Evolutionary conservation across 352 stramenopile genomes (phyloP).

Genomic region (Phytophthora agathidicida): DNA sequence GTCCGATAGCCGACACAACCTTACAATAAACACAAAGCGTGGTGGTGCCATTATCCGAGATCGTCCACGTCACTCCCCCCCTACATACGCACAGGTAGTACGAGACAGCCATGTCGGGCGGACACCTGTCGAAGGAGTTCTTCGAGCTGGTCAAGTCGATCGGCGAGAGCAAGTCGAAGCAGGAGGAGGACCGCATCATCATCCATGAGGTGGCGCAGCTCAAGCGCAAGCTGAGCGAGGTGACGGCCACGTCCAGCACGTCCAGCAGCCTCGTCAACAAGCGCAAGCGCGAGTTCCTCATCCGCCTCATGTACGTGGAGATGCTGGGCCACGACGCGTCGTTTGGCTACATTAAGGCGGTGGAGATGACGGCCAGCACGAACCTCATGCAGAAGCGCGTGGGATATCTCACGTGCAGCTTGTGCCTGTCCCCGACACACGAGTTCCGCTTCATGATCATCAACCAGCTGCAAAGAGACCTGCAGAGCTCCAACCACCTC

Average conservation of each 20-base stretch:
- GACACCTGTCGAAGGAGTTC: conserved; percentile 97
- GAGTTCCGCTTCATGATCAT: conserved; percentile 99
- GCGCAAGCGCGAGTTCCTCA: conserved; percentile 99
- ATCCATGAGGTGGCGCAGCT: conserved; percentile 95
- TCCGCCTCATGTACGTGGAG: conserved; percentile 99
- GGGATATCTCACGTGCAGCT: conserved; percentile 94
- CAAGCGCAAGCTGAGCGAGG: conserved; percentile 95
- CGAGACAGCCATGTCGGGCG: conserved; percentile 74
- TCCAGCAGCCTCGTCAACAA: conserved; percentile 89
- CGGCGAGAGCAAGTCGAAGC: conserved; percentile 99
- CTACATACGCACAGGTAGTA: too few relatives aligned
- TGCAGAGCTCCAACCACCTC: conserved; percentile 91
- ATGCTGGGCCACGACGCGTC: conserved; percentile 99
- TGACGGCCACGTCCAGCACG: conserved; percentile 77
- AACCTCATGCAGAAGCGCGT: conserved; percentile 99
- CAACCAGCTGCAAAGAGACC: conserved; percentile 98
- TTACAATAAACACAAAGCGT: conserved; percentile 4
- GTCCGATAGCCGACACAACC: conserved; percentile 30
- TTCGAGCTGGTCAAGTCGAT: conserved; percentile 99
- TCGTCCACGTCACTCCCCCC: conserved; percentile 23
- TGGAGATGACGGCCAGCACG: conserved; percentile 97
- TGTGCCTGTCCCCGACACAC: conserved; percentile 97
- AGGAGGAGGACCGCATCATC: conserved; percentile 99
- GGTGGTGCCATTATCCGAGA: conserved; percentile 28
- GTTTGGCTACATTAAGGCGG: conserved; percentile 99